Conservation (phyloP, 2,329 filamentous ascomycete genomes). For the Xylaria sp. region DNA sequence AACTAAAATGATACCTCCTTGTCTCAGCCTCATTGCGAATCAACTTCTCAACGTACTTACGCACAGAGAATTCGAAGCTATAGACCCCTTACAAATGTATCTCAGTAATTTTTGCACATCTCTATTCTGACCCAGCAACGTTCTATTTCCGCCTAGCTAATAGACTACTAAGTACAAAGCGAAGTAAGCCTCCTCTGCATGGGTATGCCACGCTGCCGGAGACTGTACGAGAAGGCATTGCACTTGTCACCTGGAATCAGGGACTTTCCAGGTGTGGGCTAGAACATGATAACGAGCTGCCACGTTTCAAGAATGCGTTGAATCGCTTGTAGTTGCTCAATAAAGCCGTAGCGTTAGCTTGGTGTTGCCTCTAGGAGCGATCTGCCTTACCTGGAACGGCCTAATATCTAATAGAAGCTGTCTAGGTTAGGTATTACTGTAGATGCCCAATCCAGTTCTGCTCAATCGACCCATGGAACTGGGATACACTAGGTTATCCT, state of each 20-base stretch:
- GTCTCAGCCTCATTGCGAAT: neutral
- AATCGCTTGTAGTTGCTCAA: neutral
- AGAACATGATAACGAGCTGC: conserved; percentile 15
- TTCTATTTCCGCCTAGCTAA: neutral
- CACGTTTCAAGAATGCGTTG: conserved; percentile 16
- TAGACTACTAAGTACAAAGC: neutral
- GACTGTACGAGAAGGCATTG: neutral
- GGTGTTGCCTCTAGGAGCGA: neutral
- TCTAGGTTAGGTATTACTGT: neutral
- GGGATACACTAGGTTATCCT: conserved; percentile 29
- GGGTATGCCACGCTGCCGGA: neutral
- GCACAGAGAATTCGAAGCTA: neutral
- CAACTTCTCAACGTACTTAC: neutral
- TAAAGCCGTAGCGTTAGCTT: neutral
- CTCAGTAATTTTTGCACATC: neutral
- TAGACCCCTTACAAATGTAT: neutral
- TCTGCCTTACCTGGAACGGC: neutral
- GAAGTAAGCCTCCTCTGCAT: neutral
- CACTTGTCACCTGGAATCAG: neutral
- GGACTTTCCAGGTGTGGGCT: neutral
- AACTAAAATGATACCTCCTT: neutral
- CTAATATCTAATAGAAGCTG: neutral
- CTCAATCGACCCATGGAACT: conserved; percentile 18
- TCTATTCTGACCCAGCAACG: neutral
- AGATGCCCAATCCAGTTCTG: conserved; percentile 1